Evolutionary conservation across 805 yeast species (phyloP).

Genomic region (Monosporozyma solicola): DNA sequence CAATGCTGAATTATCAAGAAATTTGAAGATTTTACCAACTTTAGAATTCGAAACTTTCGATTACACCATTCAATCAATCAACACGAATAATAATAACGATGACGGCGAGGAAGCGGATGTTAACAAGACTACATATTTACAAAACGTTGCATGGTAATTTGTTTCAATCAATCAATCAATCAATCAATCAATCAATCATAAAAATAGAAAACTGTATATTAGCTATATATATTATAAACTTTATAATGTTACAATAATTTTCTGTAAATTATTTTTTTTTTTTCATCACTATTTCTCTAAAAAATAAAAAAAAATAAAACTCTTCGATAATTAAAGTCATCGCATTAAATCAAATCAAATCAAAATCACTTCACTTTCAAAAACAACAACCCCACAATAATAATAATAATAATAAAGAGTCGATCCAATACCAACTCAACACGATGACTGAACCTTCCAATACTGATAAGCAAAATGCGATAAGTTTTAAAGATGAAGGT

Average conservation of each 20-base stretch:
- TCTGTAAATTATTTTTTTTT: too few relatives aligned
- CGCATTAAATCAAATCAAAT: background rate
- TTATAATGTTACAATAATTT: too few relatives aligned
- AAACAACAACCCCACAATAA: background rate
- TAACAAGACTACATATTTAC: conserved; percentile 8
- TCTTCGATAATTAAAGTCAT: background rate
- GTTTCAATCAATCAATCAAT: background rate
- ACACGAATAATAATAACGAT: conserved; percentile 1
- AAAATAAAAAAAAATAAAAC: too few relatives aligned
- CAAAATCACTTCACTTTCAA: too few relatives aligned
- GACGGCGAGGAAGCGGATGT: background rate
- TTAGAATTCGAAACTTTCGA: conserved; percentile 53
- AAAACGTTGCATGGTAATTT: conserved; percentile 21
- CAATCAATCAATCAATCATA: too few relatives aligned
- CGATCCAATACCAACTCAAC: background rate
- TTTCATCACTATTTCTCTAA: too few relatives aligned
- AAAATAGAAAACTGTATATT: too few relatives aligned
- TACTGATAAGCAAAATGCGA: conserved; percentile 32
- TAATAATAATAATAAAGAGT: background rate
- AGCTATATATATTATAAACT: too few relatives aligned
- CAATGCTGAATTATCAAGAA: conserved; percentile 55
- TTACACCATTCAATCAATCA: background rate
- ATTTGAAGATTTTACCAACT: conserved; percentile 62
- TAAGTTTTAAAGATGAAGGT: conserved; percentile 57
- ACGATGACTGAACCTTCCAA: conserved; percentile 13